Percentiles rank a stretch among this genome's conserved stretches.
phyloP scores from a whole-genome alignment of 129 eudicot genomes.

The Ambrosia trifida region DNA sequence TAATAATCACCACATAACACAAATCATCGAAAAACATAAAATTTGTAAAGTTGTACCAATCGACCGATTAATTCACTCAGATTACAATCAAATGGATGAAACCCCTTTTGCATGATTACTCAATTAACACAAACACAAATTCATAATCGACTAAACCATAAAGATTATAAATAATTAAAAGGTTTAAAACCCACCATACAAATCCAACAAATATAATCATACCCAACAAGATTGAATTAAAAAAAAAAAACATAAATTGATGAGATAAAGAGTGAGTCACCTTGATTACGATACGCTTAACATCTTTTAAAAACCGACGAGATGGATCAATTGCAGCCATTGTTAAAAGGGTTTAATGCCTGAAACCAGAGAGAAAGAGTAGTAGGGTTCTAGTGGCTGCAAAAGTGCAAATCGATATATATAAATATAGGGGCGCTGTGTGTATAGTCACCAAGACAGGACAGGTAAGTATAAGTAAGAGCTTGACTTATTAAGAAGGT shows the following conservation, averaged over 20 bases:
- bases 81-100: background rate
- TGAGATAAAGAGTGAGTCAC: slow-evolving; percentile 32
- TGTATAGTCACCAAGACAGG: slow-evolving; percentile 16
- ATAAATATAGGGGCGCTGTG: slow-evolving; percentile 15
- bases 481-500: slow-evolving; percentile 20
- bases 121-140: slow-evolving; percentile 14
- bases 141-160: slow-evolving; percentile 1
- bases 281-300: slow-evolving; percentile 82
- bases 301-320: slow-evolving; percentile 72
- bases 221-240: background rate
- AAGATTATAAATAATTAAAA: background rate
- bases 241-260: background rate
- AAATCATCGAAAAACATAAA: background rate
- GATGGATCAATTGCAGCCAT: slow-evolving; percentile 71
- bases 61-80: background rate
- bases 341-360: background rate
- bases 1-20: background rate
- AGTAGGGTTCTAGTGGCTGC: slow-evolving; percentile 26
- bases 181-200: background rate
- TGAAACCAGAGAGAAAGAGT: too few relatives aligned
- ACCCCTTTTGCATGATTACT: slow-evolving; percentile 24
- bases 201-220: slow-evolving; percentile 17
- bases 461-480: background rate
- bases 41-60: background rate
- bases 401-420: slow-evolving; percentile 6